Percentiles rank a stretch among this genome's conserved stretches.
phyloP scores from a whole-genome alignment of 2,329 filamentous ascomycete species.

The Epichloe glyceriae region DNA sequence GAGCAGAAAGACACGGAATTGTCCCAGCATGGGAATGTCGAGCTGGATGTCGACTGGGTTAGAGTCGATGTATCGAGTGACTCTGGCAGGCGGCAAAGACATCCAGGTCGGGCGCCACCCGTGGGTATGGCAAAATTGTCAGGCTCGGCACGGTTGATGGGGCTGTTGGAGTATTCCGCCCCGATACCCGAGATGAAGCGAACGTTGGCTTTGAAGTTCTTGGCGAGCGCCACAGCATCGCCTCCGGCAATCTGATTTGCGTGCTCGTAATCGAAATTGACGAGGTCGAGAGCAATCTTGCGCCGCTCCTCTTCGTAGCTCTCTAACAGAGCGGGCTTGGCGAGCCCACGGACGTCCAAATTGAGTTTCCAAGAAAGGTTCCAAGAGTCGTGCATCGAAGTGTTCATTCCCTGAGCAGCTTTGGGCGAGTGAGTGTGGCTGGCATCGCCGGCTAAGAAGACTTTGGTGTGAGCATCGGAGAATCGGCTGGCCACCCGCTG shows the following conservation, averaged over 20 bases:
- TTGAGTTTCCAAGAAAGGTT: conserved; percentile 44
- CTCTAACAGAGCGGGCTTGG: conserved; percentile 38
- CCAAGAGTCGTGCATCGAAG: conserved; percentile 45
- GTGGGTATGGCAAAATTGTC: conserved; percentile 26
- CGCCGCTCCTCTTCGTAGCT: conserved; percentile 52
- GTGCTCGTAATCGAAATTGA: conserved; percentile 46
- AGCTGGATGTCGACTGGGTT: conserved; percentile 68
- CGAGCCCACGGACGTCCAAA: conserved; percentile 40
- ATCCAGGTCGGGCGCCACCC: conserved; percentile 39
- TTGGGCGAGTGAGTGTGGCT: conserved; percentile 63
- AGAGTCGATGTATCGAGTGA: conserved; percentile 62
- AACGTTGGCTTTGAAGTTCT: conserved; percentile 58
- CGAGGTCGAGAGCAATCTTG: conserved; percentile 45
- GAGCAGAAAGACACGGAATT: conserved; percentile 65
- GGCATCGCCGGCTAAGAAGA: conserved; percentile 60
- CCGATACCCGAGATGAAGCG: conserved; percentile 63
- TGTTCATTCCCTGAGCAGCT: conserved; percentile 57
- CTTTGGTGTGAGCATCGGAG: conserved; percentile 43
- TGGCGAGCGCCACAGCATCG: conserved; percentile 48
- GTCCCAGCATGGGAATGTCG: conserved; percentile 64
- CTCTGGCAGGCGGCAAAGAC: conserved; percentile 54
- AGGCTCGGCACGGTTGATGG: conserved; percentile 30
- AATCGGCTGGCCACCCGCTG: conserved; percentile 61
- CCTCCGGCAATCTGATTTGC: conserved; percentile 47
- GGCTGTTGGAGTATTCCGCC: conserved; percentile 43